phyloP scores from a whole-genome alignment of 169 alveolate genomes.

The Cryptosporidium sp. region DNA sequence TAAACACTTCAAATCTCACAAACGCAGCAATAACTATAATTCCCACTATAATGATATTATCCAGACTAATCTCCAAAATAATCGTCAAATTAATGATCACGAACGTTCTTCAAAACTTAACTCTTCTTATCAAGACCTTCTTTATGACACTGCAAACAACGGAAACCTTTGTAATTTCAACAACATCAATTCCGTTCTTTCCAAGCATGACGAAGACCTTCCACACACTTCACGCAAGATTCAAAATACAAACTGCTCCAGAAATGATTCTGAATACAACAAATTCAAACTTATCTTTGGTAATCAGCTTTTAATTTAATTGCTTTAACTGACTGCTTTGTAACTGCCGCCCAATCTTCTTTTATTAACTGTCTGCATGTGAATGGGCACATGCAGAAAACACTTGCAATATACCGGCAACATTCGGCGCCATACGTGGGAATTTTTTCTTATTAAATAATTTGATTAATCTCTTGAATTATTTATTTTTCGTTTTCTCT shows the following conservation, averaged over 20 bases:
- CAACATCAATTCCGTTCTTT: background rate
- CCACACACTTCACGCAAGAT: background rate
- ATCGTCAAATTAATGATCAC: background rate
- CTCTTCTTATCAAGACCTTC: background rate
- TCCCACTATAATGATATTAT: constrained; percentile 23
- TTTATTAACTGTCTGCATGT: background rate
- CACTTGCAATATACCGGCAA: constrained; percentile 25
- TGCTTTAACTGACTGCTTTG: background rate
- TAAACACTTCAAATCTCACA: constrained; percentile 58
- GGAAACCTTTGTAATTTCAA: background rate
- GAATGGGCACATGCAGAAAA: background rate
- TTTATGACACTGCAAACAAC: background rate
- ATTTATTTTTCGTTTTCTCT: background rate
- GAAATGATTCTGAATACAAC: constrained; percentile 43
- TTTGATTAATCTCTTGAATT: background rate
- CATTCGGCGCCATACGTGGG: constrained; percentile 22
- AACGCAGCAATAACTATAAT: constrained; percentile 40
- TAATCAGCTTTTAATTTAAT: constrained; percentile 37
- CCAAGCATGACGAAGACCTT: background rate
- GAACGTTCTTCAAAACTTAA: background rate
- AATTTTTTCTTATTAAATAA: background rate
- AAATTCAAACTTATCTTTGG: constrained; percentile 52
- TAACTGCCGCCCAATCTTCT: background rate
- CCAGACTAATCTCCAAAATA: background rate
- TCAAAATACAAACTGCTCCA: constrained; percentile 7